phyloP scores from a whole-genome alignment of 2,329 filamentous ascomycete species.

The Zasmidium cellare region DNA sequence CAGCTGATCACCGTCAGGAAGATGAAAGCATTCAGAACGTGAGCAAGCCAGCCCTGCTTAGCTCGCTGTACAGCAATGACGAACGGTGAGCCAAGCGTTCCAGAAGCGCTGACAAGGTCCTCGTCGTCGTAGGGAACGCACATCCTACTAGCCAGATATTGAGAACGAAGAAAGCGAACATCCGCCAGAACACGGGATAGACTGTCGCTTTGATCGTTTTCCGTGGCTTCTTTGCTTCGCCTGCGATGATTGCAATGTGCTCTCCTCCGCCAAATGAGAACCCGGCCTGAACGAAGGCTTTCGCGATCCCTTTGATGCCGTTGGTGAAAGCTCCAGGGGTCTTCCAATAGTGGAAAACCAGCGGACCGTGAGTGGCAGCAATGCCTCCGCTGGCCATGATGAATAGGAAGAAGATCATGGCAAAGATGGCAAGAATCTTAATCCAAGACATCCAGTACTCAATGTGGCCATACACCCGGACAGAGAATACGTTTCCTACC shows the following conservation, averaged over 20 bases:
- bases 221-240: constrained; percentile 23
- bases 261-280: constrained; percentile 31
- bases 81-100: constrained; percentile 36
- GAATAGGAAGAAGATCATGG: constrained; percentile 38
- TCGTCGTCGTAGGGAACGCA: constrained; percentile 34
- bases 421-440: constrained; percentile 34
- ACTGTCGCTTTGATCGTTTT: constrained; percentile 34
- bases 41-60: constrained; percentile 33
- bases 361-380: constrained; percentile 33
- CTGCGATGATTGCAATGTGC: background rate
- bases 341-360: constrained; percentile 32
- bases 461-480: constrained; percentile 33
- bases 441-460: constrained; percentile 36
- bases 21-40: constrained; percentile 37
- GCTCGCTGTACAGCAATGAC: constrained; percentile 33
- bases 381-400: constrained; percentile 39
- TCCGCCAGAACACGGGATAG: constrained; percentile 37
- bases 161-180: constrained; percentile 35
- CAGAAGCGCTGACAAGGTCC: constrained; percentile 30
- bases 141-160: constrained; percentile 41
- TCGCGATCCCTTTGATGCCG: constrained; percentile 37
- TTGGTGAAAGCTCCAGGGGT: constrained; percentile 21
- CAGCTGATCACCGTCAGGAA: constrained; percentile 39
- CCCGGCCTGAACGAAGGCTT: constrained; percentile 37
- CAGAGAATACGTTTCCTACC: constrained; percentile 29